Evolutionary conservation across 2,329 filamentous ascomycete genomes (phyloP).

Genomic region (Phaeosphaeria sp.): DNA sequence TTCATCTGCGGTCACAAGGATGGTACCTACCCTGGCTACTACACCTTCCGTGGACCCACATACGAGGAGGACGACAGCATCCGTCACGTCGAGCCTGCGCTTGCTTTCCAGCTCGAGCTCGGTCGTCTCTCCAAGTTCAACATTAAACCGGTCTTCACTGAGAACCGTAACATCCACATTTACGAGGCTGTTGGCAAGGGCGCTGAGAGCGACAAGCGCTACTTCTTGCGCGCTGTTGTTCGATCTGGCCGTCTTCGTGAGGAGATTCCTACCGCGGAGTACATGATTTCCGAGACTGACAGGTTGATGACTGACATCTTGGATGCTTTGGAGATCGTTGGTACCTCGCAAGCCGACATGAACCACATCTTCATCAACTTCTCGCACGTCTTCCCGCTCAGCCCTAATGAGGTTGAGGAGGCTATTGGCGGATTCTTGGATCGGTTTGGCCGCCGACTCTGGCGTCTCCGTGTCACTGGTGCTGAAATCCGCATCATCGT

Average conservation of each 20-base stretch:
- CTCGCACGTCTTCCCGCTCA: conserved; percentile 91
- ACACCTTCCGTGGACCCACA: conserved; percentile 91
- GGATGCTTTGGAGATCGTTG: conserved; percentile 96
- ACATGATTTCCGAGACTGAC: conserved; percentile 96
- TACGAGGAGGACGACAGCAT: conserved; percentile 95
- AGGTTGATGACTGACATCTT: conserved; percentile 97
- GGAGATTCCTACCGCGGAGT: conserved; percentile 98
- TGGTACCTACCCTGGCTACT: conserved; percentile 94
- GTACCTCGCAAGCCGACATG: conserved; percentile 98
- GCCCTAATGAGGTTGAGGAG: conserved; percentile 88
- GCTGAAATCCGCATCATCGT: conserved; percentile 99
- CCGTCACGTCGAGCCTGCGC: conserved; percentile 92
- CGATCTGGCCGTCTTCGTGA: conserved; percentile 92
- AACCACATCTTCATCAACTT: conserved; percentile 99
- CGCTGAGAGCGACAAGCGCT: conserved; percentile 94
- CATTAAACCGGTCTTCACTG: conserved; percentile 97
- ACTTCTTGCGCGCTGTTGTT: conserved; percentile 96
- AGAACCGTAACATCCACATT: conserved; percentile 99
- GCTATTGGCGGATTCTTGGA: conserved; percentile 95
- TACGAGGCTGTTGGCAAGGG: conserved; percentile 97
- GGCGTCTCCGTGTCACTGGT: conserved; percentile 94
- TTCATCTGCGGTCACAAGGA: conserved; percentile 97
- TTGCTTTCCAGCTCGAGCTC: conserved; percentile 98
- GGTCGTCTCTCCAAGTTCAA: conserved; percentile 94
- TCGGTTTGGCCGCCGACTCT: conserved; percentile 91